A percentile compares a stretch with the other conserved stretches of the same genome.
These are phyloP conservation scores for Botrytis medusae DNA, from an alignment of 2,329 filamentous ascomycete genomes.

Conservation along the genomic window DNA sequence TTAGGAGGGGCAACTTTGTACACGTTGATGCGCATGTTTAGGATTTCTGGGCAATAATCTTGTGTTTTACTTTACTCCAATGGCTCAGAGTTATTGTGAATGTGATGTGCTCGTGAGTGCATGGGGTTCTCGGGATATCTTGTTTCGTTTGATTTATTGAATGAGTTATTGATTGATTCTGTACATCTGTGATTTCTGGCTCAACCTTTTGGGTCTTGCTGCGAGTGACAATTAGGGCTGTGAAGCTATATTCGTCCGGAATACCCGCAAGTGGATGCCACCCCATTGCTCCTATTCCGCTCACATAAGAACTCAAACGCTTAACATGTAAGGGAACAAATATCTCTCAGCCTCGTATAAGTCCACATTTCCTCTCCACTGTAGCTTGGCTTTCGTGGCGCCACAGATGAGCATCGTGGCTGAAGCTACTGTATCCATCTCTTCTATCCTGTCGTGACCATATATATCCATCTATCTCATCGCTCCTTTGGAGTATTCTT, in stretches of 20 bases:
- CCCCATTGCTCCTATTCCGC: background rate
- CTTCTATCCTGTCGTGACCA: background rate
- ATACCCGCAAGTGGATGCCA: background rate
- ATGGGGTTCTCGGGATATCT: background rate
- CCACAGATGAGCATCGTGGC: background rate
- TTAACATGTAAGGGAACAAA: background rate
- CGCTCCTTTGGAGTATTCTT: conserved; percentile 18
- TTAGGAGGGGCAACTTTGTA: conserved; percentile 18
- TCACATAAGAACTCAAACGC: background rate
- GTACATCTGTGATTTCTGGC: background rate
- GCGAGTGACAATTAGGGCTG: background rate
- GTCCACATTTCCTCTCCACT: conserved; percentile 7
- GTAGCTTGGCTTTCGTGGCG: background rate
- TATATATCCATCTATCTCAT: background rate
- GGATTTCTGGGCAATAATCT: background rate
- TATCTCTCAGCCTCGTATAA: background rate
- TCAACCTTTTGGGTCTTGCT: background rate
- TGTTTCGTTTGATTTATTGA: background rate
- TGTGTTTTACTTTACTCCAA: background rate
- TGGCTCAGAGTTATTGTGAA: background rate
- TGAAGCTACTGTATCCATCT: background rate
- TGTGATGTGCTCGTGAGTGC: background rate
- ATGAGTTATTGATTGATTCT: background rate
- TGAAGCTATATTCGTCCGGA: too few relatives aligned
- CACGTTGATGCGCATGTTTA: conserved; percentile 19